Conservation (phyloP, 768 basidiomycete species). For the Coprinopsis strossmayeri region DNA sequence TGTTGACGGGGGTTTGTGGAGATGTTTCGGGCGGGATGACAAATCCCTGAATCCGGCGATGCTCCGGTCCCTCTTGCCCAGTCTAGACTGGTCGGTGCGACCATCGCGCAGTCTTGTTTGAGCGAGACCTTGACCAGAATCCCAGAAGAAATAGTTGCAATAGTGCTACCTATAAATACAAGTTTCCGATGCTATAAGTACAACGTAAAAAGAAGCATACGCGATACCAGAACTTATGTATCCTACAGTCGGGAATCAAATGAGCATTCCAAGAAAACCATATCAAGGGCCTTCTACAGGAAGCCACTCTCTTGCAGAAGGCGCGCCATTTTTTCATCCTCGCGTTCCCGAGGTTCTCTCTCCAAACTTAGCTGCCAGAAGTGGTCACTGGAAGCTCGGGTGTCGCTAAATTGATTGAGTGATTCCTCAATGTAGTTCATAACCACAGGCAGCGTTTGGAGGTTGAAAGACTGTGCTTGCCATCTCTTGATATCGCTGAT, state of each 20-base stretch:
- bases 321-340: conserved; percentile 95
- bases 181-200: conserved; percentile 9
- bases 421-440: conserved; percentile 74
- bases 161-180: conserved; percentile 9
- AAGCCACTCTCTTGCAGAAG: conserved; percentile 86
- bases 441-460: conserved; percentile 59
- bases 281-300: conserved; percentile 34
- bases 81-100: too few relatives aligned
- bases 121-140: too few relatives aligned
- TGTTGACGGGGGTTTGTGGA: conserved; percentile 6
- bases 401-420: conserved; percentile 63
- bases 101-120: too few relatives aligned
- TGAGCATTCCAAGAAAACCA: not conserved
- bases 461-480: conserved; percentile 88
- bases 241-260: not conserved
- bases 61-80: too few relatives aligned
- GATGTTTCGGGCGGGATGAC: too few relatives aligned
- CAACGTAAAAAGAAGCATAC: conserved; percentile 3
- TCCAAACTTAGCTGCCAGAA: conserved; percentile 85
- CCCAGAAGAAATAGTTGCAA: not conserved
- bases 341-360: conserved; percentile 89
- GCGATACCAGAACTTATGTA: conserved; percentile 3
- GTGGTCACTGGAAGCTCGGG: conserved; percentile 61
- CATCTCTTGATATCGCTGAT: conserved; percentile 96
- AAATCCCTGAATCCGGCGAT: too few relatives aligned